Conservation (phyloP, 805 yeast genomes). For the Saccharomyces eubayanus region DNA sequence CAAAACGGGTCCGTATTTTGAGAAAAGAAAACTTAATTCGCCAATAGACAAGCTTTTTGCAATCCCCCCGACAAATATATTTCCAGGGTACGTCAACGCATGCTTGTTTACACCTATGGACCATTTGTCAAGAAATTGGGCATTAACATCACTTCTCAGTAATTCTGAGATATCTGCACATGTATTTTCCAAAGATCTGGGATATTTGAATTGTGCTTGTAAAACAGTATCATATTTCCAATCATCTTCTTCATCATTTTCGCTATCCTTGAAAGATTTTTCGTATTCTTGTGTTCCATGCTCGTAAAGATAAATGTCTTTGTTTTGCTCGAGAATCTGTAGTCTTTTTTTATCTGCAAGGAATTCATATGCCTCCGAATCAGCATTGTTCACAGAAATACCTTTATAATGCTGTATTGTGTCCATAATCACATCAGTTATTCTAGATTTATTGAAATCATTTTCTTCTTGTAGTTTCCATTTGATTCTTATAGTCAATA, state of each 20-base stretch:
- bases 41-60: slow-evolving; percentile 33
- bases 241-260: slow-evolving; percentile 1
- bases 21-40: slow-evolving; percentile 33
- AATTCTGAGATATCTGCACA: slow-evolving; percentile 5
- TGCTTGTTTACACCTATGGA: slow-evolving; percentile 23
- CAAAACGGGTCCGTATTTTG: slow-evolving; percentile 35
- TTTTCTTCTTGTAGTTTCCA: slow-evolving; percentile 7
- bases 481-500: slow-evolving; percentile 21
- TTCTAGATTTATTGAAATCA: not conserved
- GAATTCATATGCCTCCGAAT: slow-evolving; percentile 27
- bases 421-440: not conserved
- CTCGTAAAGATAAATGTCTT: slow-evolving; percentile 20
- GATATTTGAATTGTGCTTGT: slow-evolving; percentile 22
- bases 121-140: slow-evolving; percentile 14
- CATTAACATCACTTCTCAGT: not conserved
- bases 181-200: slow-evolving; percentile 7
- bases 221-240: slow-evolving; percentile 22
- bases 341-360: slow-evolving; percentile 19
- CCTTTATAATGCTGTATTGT: slow-evolving; percentile 14
- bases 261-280: slow-evolving; percentile 7
- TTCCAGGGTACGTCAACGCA: slow-evolving; percentile 46
- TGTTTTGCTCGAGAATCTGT: slow-evolving; percentile 13
- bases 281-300: slow-evolving; percentile 15
- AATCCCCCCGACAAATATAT: slow-evolving; percentile 46
- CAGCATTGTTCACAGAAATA: slow-evolving; percentile 9